Conservation (phyloP, 345 rosid genomes). For the Conringia planisiliqua region DNA sequence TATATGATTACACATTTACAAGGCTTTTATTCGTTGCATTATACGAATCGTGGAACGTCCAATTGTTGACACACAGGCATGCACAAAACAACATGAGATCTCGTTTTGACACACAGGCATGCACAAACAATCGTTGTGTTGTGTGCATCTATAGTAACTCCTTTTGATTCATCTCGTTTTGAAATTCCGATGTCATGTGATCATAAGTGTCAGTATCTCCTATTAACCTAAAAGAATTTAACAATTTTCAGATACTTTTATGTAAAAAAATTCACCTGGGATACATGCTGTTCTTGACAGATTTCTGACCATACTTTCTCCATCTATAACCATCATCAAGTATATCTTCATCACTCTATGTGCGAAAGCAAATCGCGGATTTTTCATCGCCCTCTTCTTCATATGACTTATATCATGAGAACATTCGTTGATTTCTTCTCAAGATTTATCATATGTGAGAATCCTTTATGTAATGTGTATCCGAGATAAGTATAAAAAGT, state of each 20-base stretch:
- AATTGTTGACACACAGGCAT: no score
- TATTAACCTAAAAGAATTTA: not conserved
- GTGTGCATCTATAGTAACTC: slow-evolving; percentile 80
- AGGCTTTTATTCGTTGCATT: no score
- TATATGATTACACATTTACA: no score
- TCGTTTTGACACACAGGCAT: no score
- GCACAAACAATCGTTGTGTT: not conserved
- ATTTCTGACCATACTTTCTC: slow-evolving; percentile 37
- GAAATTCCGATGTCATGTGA: not conserved
- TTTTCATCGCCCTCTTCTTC: slow-evolving; percentile 34
- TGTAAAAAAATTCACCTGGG: slow-evolving; percentile 47
- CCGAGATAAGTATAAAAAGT: slow-evolving; percentile 15
- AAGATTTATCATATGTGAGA: not conserved
- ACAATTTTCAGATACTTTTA: not conserved
- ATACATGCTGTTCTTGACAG: slow-evolving; percentile 56
- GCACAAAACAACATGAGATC: no score
- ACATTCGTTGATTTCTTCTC: not conserved
- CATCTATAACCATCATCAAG: slow-evolving; percentile 78
- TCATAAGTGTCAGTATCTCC: not conserved
- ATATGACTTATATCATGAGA: slow-evolving; percentile 24
- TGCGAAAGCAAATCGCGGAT: slow-evolving; percentile 66
- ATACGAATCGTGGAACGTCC: no score
- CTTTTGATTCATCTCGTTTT: slow-evolving; percentile 26
- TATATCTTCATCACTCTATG: slow-evolving; percentile 60
- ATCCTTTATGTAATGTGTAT: not conserved